Conservation (phyloP, 208 protist genomes). For the Entamoeba moshkovskii region DNA sequence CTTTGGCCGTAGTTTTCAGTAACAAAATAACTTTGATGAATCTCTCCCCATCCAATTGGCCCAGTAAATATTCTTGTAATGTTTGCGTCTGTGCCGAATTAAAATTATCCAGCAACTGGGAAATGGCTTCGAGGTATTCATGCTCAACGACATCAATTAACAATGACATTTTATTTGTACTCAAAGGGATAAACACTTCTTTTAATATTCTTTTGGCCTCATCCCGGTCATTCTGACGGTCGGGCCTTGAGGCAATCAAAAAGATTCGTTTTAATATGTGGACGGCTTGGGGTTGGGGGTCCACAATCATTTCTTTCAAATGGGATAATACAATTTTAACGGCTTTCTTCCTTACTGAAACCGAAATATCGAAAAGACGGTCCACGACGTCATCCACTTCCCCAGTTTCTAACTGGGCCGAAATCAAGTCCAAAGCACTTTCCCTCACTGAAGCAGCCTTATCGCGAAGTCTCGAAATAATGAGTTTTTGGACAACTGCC, state of each 20-base stretch:
- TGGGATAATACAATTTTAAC: not conserved
- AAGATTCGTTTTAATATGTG: not conserved
- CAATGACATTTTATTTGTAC: not conserved
- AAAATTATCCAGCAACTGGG: not conserved
- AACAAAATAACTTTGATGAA: not conserved
- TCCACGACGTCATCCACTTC: not conserved
- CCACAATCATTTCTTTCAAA: not conserved
- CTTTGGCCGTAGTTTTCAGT: not conserved
- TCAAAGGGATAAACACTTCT: not conserved
- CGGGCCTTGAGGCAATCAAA: not conserved
- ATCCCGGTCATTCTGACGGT: not conserved
- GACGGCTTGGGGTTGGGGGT: not conserved
- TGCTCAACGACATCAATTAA: not conserved
- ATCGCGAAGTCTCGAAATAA: not conserved
- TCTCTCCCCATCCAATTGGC: not conserved
- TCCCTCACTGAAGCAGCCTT: not conserved
- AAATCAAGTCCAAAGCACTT: not conserved
- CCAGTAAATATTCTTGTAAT: not conserved
- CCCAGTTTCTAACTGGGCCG: not conserved
- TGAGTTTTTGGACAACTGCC: not conserved
- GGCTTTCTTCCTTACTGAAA: not conserved
- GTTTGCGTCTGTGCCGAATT: not conserved
- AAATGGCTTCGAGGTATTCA: not conserved
- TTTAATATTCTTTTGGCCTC: not conserved
- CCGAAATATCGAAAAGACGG: not conserved